Conservation (phyloP, 1,139 yeast species). For the Suhomyces wounanorum region DNA sequence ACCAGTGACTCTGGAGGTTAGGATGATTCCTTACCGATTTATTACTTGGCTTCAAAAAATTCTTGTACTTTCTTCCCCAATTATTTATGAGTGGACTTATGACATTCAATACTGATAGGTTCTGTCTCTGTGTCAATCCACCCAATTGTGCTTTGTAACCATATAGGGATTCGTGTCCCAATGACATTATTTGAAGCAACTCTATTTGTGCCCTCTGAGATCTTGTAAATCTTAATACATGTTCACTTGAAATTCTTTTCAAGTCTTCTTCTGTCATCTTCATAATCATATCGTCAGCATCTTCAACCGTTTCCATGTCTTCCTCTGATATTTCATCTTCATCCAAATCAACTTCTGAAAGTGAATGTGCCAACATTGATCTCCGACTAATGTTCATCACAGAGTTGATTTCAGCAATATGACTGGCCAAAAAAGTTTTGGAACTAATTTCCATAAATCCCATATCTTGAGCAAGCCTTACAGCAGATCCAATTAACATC, state of each 20-base stretch:
- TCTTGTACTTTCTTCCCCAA: constrained; percentile 71
- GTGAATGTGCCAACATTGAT: constrained; percentile 66
- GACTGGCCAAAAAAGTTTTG: constrained; percentile 78
- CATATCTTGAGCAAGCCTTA: constrained; percentile 84
- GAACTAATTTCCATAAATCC: constrained; percentile 75
- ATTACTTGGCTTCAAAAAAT: constrained; percentile 50
- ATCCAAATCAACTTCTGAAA: constrained; percentile 61
- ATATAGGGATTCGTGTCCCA: constrained; percentile 84
- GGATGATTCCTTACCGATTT: constrained; percentile 26
- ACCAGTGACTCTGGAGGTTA: constrained; percentile 35
- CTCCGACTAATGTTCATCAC: constrained; percentile 72
- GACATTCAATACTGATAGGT: constrained; percentile 68
- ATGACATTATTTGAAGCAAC: constrained; percentile 71
- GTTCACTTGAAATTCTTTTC: constrained; percentile 29
- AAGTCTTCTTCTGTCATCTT: constrained; percentile 42
- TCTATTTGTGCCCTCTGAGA: constrained; percentile 79
- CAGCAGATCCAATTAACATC: constrained; percentile 89
- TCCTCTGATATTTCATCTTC: constrained; percentile 42
- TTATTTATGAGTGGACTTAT: constrained; percentile 74
- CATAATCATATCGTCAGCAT: constrained; percentile 29
- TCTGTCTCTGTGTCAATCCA: constrained; percentile 59
- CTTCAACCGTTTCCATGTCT: constrained; percentile 28
- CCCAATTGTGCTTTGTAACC: constrained; percentile 62
- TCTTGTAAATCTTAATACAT: constrained; percentile 49
- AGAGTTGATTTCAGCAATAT: constrained; percentile 75